These are phyloP conservation scores for Clonostachys sp. DNA, from an alignment of 2,329 filamentous ascomycete genomes.

Conservation along the genomic window DNA sequence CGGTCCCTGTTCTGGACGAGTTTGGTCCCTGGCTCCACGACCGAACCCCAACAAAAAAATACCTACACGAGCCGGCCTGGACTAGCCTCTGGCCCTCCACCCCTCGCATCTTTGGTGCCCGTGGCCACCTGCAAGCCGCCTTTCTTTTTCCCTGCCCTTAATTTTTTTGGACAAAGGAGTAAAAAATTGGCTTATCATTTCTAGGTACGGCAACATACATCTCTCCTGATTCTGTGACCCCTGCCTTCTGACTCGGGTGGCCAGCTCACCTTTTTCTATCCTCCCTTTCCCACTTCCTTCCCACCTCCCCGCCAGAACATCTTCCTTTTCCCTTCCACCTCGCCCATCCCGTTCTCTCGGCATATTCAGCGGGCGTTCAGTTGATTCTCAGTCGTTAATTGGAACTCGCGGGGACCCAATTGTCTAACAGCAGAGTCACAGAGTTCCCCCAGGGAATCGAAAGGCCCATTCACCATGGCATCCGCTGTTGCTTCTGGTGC, in stretches of 20 bases:
- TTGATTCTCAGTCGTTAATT: no score
- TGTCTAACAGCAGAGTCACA: no score
- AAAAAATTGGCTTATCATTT: no score
- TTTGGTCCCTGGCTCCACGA: background rate
- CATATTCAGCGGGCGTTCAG: no score
- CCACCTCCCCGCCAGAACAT: background rate
- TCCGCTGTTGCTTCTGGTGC: constrained; percentile 35
- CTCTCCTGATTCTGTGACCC: background rate
- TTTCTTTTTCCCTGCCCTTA: constrained; percentile 3
- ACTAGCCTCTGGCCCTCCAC: background rate
- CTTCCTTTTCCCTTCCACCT: background rate
- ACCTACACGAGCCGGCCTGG: background rate
- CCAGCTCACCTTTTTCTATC: constrained; percentile 1
- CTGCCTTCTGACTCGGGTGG: background rate
- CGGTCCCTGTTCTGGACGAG: background rate
- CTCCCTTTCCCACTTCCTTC: constrained; percentile 1
- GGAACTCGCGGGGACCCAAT: no score
- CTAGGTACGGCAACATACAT: no score
- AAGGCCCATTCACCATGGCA: constrained; percentile 33
- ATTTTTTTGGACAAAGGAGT: background rate
- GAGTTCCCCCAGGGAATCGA: background rate
- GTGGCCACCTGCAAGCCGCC: background rate
- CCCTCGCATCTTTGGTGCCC: background rate
- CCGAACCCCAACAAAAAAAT: no score
- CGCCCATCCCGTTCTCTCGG: no score